Evolutionary conservation across 129 eudicot genomes (phyloP).

Genomic region (Dittrichia graveolens): DNA sequence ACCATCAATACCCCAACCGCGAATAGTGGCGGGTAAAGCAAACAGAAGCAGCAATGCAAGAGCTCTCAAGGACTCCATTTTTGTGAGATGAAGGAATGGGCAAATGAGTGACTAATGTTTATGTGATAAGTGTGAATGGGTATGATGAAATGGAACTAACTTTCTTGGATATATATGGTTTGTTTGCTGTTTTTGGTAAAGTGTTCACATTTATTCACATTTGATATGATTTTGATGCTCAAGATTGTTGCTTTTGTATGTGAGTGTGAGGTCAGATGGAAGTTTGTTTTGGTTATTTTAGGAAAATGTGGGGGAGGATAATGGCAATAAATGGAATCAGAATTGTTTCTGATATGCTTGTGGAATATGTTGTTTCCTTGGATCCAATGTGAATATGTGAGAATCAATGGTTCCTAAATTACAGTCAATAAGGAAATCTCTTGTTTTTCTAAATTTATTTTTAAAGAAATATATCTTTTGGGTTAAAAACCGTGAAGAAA

Average conservation of each 20-base stretch:
- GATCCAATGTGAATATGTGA: background rate
- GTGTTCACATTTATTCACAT: conserved; percentile 36
- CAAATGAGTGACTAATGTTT: background rate
- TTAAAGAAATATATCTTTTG: no score
- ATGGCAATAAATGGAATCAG: conserved; percentile 16
- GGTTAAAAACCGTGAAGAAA: no score
- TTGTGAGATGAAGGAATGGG: background rate
- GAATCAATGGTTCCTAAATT: background rate
- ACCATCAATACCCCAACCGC: conserved; percentile 85
- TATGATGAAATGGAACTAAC: conserved; percentile 21
- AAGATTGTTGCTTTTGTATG: conserved; percentile 11
- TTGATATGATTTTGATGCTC: conserved; percentile 10
- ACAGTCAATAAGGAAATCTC: background rate
- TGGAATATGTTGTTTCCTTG: background rate
- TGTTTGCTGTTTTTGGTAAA: conserved; percentile 24
- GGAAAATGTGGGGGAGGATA: conserved; percentile 10
- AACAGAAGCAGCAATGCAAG: conserved; percentile 38
- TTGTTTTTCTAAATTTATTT: no score
- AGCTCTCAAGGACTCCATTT: conserved; percentile 43
- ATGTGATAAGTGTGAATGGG: conserved; percentile 29
- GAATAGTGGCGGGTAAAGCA: conserved; percentile 40
- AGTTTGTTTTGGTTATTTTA: conserved; percentile 31
- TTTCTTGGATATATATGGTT: conserved; percentile 21
- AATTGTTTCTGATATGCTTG: conserved; percentile 1
- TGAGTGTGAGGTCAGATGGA: conserved; percentile 9